A percentile compares a stretch with the other conserved stretches of the same genome.
Evolutionary conservation across 78 protist species (phyloP).

Genomic region (Isochrysis galbana): DNA sequence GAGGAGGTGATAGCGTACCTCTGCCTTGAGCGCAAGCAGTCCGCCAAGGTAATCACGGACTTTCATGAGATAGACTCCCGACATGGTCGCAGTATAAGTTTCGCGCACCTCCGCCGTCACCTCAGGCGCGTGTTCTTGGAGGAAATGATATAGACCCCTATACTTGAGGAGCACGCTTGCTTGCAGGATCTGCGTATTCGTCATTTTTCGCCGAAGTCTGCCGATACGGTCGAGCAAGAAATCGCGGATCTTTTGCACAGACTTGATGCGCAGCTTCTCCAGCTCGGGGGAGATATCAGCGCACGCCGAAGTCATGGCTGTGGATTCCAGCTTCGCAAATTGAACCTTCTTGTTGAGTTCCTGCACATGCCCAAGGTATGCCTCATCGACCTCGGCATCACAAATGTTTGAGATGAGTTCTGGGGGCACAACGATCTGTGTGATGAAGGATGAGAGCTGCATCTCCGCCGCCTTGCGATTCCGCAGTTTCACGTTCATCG

Average conservation of each 20-base stretch:
- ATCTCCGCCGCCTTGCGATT: conserved; percentile 31
- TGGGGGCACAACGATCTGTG: conserved; percentile 4
- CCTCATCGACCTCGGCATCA: conserved; percentile 19
- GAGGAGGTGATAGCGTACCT: too few relatives aligned
- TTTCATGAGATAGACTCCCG: background rate
- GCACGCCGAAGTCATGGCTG: background rate
- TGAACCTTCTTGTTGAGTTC: background rate
- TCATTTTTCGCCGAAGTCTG: background rate
- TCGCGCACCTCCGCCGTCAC: background rate
- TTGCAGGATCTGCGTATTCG: conserved; percentile 34
- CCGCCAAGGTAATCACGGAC: too few relatives aligned
- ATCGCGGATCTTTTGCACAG: conserved; percentile 21
- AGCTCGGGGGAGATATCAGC: background rate
- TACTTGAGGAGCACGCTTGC: conserved; percentile 19
- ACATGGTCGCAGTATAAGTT: background rate
- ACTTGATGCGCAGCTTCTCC: conserved; percentile 12
- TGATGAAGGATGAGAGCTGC: background rate
- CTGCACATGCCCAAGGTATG: background rate
- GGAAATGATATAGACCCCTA: background rate
- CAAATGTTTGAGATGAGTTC: background rate
- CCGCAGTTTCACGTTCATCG: conserved; percentile 52
- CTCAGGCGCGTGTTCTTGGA: background rate
- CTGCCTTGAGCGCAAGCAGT: too few relatives aligned
- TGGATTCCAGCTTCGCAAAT: background rate
- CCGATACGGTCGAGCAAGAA: conserved; percentile 1